Evolutionary conservation across 257 asterid genomes (phyloP).

Genomic region (Perilla frutescens): DNA sequence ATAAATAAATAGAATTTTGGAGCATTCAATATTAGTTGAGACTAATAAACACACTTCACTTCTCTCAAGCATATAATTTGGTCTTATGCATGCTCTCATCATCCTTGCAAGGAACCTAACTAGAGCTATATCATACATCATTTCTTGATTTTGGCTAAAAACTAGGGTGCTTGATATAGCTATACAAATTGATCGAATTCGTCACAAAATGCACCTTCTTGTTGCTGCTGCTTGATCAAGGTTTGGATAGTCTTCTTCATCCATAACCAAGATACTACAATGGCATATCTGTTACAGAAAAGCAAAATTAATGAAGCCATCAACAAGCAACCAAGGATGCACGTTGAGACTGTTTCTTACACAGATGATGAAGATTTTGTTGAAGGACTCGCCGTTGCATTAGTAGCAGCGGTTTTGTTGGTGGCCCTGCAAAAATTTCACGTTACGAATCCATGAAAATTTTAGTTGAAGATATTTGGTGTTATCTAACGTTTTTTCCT

Average conservation of each 20-base stretch:
- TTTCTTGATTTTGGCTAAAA: constrained; percentile 14
- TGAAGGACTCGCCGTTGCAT: constrained; percentile 47
- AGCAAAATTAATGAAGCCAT: constrained; percentile 46
- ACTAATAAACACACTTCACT: constrained; percentile 18
- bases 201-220: constrained; percentile 20
- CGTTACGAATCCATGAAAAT: neutral
- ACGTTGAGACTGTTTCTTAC: constrained; percentile 2
- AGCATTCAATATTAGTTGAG: no score
- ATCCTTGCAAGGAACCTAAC: constrained; percentile 15
- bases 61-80: constrained; percentile 28
- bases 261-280: neutral
- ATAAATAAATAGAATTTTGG: neutral
- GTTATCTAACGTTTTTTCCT: no score
- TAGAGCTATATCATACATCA: constrained; percentile 30
- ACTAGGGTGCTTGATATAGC: constrained; percentile 27
- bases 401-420: constrained; percentile 57
- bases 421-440: constrained; percentile 52
- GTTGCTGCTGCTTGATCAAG: no score
- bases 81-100: constrained; percentile 26
- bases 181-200: neutral
- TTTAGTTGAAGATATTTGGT: neutral
- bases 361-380: constrained; percentile 52
- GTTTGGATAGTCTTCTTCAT: neutral
- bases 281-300: constrained; percentile 36
- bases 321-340: constrained; percentile 45